Evolutionary conservation across 2,329 filamentous ascomycete genomes (phyloP).

Genomic region (Penicillium sp.): DNA sequence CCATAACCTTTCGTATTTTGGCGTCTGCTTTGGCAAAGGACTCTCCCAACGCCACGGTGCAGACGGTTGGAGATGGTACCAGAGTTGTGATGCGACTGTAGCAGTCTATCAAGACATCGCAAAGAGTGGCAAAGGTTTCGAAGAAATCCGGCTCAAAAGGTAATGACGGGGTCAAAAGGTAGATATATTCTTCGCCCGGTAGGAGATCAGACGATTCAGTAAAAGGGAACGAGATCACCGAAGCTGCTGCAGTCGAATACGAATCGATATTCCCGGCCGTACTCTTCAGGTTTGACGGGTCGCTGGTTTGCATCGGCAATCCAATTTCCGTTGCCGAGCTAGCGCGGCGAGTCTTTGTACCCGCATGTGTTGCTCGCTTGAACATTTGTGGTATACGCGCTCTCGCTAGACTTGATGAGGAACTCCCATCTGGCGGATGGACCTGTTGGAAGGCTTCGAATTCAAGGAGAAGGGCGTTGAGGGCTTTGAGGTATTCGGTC

Average conservation of each 20-base stretch:
- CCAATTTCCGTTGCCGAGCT: constrained; percentile 67
- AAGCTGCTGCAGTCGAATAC: constrained; percentile 45
- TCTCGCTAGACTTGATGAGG: constrained; percentile 72
- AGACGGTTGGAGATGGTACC: constrained; percentile 75
- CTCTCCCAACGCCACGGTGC: constrained; percentile 74
- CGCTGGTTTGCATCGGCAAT: constrained; percentile 57
- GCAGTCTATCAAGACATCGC: constrained; percentile 91
- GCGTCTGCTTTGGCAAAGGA: constrained; percentile 89
- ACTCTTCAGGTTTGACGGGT: constrained; percentile 56
- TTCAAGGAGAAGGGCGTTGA: constrained; percentile 84
- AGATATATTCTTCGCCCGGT: constrained; percentile 84
- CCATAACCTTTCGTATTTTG: constrained; percentile 83
- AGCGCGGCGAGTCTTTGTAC: constrained; percentile 62
- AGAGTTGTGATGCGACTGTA: constrained; percentile 80
- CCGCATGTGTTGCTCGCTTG: constrained; percentile 65
- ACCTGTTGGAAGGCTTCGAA: constrained; percentile 93
- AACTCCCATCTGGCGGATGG: constrained; percentile 76
- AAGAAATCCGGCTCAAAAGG: constrained; percentile 98
- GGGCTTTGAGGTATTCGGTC: constrained; percentile 82
- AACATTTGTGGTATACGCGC: constrained; percentile 86
- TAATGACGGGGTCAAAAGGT: constrained; percentile 86
- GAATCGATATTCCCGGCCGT: constrained; percentile 49
- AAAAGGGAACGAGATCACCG: constrained; percentile 48
- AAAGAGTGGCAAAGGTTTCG: constrained; percentile 93
- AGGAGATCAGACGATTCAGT: constrained; percentile 67